These are phyloP conservation scores for Solanum sparsipilum DNA, from an alignment of 257 asterid genomes.

Conservation along the genomic window DNA sequence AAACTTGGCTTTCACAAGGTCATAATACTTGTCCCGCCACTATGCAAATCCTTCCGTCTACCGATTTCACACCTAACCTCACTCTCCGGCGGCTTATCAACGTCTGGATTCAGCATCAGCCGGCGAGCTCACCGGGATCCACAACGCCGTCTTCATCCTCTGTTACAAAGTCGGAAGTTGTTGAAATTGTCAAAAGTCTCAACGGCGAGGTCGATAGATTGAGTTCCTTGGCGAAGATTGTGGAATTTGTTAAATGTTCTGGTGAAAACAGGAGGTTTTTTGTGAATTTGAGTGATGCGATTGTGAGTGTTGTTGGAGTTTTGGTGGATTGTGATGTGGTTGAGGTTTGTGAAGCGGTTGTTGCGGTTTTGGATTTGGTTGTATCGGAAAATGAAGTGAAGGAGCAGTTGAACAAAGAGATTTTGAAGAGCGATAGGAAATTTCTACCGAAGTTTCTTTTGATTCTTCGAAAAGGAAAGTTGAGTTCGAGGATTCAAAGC, in stretches of 20 bases:
- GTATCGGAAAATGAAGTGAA: conserved; percentile 28
- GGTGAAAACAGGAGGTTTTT: conserved; percentile 46
- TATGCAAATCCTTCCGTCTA: conserved; percentile 68
- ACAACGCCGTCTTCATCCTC: conserved; percentile 16
- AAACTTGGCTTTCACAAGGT: conserved; percentile 78
- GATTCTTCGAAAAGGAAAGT: conserved; percentile 37
- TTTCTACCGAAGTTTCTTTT: conserved; percentile 26
- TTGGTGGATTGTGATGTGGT: conserved; percentile 27
- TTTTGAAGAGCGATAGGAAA: conserved; percentile 23
- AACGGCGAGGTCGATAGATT: conserved; percentile 10
- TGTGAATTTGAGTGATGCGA: conserved; percentile 22
- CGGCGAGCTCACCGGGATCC: conserved; percentile 3
- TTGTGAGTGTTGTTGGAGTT: conserved; percentile 17
- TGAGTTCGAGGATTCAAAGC: conserved; percentile 39
- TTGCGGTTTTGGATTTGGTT: conserved; percentile 43
- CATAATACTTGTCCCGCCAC: conserved; percentile 93
- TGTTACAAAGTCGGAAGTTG: conserved; percentile 27
- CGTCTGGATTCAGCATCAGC: conserved; percentile 48
- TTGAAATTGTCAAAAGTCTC: conserved; percentile 16
- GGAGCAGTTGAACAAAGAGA: conserved; percentile 26
- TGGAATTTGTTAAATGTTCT: conserved; percentile 34
- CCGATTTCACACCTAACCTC: conserved; percentile 66
- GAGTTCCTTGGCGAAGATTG: conserved; percentile 23
- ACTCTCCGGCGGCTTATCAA: conserved; percentile 87
- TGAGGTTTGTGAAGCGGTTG: conserved; percentile 36